Conservation (phyloP, 1,284 basidiomycete species). For the Pterulicium gracile region DNA sequence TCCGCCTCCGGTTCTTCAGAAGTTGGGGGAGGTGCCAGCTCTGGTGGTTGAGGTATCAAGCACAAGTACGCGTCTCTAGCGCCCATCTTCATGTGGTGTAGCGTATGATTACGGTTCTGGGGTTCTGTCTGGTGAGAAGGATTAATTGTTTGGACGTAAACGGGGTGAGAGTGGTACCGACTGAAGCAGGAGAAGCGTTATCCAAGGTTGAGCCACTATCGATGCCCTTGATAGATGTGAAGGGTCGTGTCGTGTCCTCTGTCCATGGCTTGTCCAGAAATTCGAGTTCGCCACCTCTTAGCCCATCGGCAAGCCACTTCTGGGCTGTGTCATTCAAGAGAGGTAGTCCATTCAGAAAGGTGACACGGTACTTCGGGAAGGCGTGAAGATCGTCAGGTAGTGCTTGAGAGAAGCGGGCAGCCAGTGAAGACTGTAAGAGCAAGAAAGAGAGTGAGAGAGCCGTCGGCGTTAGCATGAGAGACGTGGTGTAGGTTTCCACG, state of each 20-base stretch:
- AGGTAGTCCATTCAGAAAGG: slow-evolving; percentile 76
- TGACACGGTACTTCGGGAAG: slow-evolving; percentile 76
- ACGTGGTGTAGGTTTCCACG: no score
- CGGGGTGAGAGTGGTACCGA: slow-evolving; percentile 12
- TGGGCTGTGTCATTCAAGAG: slow-evolving; percentile 64
- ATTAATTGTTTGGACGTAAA: slow-evolving; percentile 6
- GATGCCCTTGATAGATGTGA: slow-evolving; percentile 40
- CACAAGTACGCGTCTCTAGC: slow-evolving; percentile 59
- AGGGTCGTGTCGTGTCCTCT: slow-evolving; percentile 24
- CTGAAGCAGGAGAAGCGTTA: slow-evolving; percentile 16
- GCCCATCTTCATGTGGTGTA: slow-evolving; percentile 66
- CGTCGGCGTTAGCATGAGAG: no score
- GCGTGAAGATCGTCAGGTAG: slow-evolving; percentile 74
- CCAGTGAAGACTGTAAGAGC: no score
- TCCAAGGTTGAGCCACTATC: slow-evolving; percentile 27
- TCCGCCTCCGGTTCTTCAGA: slow-evolving; percentile 46
- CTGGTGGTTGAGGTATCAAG: slow-evolving; percentile 56
- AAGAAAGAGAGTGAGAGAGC: no score
- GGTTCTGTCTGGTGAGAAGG: slow-evolving; percentile 8
- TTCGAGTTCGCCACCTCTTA: slow-evolving; percentile 63
- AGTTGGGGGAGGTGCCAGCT: slow-evolving; percentile 27
- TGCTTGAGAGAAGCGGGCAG: slow-evolving; percentile 47
- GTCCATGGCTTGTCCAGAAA: slow-evolving; percentile 61
- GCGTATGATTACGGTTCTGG: slow-evolving; percentile 25
- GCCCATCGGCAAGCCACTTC: slow-evolving; percentile 56